phyloP scores from a whole-genome alignment of 2,329 filamentous ascomycete genomes.

The Aphanocladium album region DNA sequence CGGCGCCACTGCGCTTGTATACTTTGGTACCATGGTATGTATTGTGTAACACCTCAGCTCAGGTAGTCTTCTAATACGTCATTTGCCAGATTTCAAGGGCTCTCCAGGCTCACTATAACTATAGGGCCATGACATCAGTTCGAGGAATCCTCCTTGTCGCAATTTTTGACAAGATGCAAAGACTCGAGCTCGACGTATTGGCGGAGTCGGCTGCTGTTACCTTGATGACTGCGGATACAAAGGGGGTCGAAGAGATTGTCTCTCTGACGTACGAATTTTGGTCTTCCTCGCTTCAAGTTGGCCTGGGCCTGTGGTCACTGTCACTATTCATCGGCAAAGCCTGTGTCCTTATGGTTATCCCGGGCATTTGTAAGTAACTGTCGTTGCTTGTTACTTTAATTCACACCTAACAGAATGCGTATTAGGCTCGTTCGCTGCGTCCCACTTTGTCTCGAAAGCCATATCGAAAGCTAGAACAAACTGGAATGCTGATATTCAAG shows the following conservation, averaged over 20 bases:
- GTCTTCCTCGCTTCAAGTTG: not conserved
- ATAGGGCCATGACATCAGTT: not conserved
- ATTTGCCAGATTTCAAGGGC: not conserved
- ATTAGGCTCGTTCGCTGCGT: not conserved
- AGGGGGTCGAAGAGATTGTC: not conserved
- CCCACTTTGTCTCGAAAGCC: no score
- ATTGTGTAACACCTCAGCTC: not conserved
- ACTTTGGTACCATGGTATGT: not conserved
- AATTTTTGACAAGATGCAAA: not conserved
- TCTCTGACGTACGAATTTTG: not conserved
- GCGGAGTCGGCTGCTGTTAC: not conserved
- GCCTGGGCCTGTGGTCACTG: not conserved
- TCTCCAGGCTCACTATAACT: not conserved
- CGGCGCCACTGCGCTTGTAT: not conserved
- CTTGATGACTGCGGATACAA: not conserved
- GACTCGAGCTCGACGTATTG: not conserved
- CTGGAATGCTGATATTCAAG: slow-evolving; percentile 4
- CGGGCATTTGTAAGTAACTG: not conserved
- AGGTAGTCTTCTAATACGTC: not conserved
- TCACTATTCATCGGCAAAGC: not conserved
- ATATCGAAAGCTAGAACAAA: not conserved
- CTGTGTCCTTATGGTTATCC: not conserved
- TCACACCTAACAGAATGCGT: no score
- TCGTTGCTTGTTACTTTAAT: no score
- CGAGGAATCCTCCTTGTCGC: not conserved